Percentiles rank a stretch among this genome's conserved stretches.
These are phyloP conservation scores for Williopsis jadinii DNA, from an alignment of 1,139 yeast genomes.

Conservation along the genomic window DNA sequence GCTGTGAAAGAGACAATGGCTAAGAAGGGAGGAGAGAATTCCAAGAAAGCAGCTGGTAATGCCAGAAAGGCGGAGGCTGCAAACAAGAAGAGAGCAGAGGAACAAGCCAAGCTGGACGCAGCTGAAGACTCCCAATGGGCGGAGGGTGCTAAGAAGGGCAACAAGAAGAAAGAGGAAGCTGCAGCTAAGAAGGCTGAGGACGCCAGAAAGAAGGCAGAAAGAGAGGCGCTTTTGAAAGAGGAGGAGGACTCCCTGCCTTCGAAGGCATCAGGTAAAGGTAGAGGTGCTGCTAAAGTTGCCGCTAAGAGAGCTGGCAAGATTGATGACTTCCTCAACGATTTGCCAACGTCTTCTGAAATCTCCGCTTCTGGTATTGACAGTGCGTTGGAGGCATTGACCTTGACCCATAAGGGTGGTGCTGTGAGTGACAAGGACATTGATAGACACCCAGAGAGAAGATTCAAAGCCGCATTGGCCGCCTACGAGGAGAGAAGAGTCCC, in stretches of 20 bases:
- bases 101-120: slow-evolving; percentile 39
- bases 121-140: slow-evolving; percentile 65
- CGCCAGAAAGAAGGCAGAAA: slow-evolving; percentile 56
- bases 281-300: slow-evolving; percentile 70
- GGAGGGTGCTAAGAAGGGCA: slow-evolving; percentile 64
- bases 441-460: slow-evolving; percentile 85
- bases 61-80: slow-evolving; percentile 68
- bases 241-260: slow-evolving; percentile 61
- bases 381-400: slow-evolving; percentile 70
- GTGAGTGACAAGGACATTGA: slow-evolving; percentile 60
- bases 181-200: slow-evolving; percentile 57
- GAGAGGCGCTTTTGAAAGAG: slow-evolving; percentile 50
- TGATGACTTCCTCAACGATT: slow-evolving; percentile 49
- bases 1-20: slow-evolving; percentile 35
- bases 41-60: slow-evolving; percentile 63
- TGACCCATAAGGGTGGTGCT: slow-evolving; percentile 51
- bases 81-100: slow-evolving; percentile 51
- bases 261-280: slow-evolving; percentile 50
- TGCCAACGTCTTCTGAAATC: slow-evolving; percentile 38
- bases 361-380: slow-evolving; percentile 72
- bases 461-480: slow-evolving; percentile 72
- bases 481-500: slow-evolving; percentile 70
- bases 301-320: slow-evolving; percentile 57
- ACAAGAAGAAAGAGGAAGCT: slow-evolving; percentile 62
- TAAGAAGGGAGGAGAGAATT: slow-evolving; percentile 50